A percentile compares a stretch with the other conserved stretches of the same genome.
Conservation (phyloP, 805 yeast species). For the Starmerella vaccinii region DNA sequence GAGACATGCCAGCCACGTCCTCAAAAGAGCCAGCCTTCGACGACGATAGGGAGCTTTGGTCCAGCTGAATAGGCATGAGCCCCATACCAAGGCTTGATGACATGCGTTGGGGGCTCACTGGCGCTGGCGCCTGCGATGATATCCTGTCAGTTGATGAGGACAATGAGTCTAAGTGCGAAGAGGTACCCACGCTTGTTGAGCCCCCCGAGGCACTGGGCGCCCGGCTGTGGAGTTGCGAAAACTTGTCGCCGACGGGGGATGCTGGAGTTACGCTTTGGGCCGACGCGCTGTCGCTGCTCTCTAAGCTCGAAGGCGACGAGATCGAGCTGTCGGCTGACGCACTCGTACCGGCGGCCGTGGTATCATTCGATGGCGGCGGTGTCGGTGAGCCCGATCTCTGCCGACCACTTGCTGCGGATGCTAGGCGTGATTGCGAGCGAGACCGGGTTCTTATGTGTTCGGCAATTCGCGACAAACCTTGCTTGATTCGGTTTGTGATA, state of each 20-base stretch:
- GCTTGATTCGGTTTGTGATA: slow-evolving; percentile 56
- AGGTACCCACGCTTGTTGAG: neutral
- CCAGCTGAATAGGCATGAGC: slow-evolving; percentile 18
- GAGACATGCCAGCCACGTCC: neutral
- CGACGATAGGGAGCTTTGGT: slow-evolving; percentile 8
- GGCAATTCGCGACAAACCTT: slow-evolving; percentile 32
- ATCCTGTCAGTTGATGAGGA: neutral
- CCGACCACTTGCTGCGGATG: neutral
- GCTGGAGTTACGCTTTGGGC: neutral
- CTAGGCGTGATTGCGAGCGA: slow-evolving; percentile 6
- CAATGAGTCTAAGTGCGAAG: neutral
- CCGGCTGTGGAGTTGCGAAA: neutral
- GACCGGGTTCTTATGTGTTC: slow-evolving; percentile 14
- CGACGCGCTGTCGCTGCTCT: neutral
- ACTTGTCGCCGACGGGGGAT: neutral
- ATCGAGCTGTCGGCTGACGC: neutral
- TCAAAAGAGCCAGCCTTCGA: slow-evolving; percentile 6
- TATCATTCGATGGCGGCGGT: neutral
- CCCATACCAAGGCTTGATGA: slow-evolving; percentile 5
- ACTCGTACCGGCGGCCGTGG: neutral
- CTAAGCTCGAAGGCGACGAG: slow-evolving; percentile 1
- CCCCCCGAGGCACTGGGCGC: neutral
- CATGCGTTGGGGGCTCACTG: neutral
- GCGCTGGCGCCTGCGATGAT: neutral
- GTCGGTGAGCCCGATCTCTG: neutral